Evolutionary conservation across 2,329 filamentous ascomycete genomes (phyloP), one percentile per base, ranked within the genome.

Genomic region (Alternaria sp.): DNA sequence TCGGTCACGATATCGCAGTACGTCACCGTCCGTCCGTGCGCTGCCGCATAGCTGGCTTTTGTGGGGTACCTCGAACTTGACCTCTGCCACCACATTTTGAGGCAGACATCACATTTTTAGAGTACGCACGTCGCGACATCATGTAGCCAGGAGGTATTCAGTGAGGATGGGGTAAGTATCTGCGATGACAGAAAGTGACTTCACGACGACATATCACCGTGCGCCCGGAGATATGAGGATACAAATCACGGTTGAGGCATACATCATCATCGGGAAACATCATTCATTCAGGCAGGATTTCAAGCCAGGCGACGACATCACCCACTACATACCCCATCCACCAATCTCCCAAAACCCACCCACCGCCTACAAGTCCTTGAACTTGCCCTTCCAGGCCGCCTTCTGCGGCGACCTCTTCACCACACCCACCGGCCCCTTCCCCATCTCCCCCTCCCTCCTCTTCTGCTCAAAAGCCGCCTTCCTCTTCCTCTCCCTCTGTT

Each of bases 41-140:
- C 54, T 10, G 41, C 44, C 45, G 50, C 49, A 44, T 41, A 21
- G 26, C 18, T 46, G 53, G 37, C 49, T 45, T 57, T 61, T 64
- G 58, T 61, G 58, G 62, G 59, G 62, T 45, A 21, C 12, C 18
- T n/a, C 11, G 47, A 44, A 57, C 62, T 28, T 53, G 23, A 60
- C 49, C 6, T 43, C 58, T 43, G 28, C 43, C 54, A 44, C 15
- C 44, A 28, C 30, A n/a, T 11, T 23, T 21, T 12, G 47, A 33
- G 8, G 8, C 3, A 23, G 3, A 11, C 18, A 3, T 6, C 8
- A 1, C 8, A 5, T 21, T 18, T 4, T 3, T 7, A 23, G 2
- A 4, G 12, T 18, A 51, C 21, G 18, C 10, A 51, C 11, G 26
- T 6, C 47, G 25, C 12, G 14, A 7, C 7, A 30, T 30, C 6